Conservation (phyloP, 2,329 filamentous ascomycete species). For the Neofusicoccum sp. region DNA sequence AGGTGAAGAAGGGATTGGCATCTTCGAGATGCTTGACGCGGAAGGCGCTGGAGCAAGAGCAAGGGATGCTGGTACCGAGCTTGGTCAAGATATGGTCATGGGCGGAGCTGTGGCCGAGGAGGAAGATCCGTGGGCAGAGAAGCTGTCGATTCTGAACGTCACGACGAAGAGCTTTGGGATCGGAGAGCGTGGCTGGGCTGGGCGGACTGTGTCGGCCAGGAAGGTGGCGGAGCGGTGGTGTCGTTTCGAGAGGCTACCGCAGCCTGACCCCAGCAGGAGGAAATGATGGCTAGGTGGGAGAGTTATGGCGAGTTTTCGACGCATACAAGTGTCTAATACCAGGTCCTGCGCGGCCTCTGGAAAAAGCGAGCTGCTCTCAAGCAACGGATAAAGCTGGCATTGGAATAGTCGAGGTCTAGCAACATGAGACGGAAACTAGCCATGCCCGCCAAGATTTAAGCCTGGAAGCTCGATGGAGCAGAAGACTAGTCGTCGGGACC, state of each 20-base stretch:
- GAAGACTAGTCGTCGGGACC: too few species aligned
- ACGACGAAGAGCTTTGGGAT: slow-evolving; percentile 42
- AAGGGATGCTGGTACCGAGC: slow-evolving; percentile 52
- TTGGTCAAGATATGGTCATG: slow-evolving; percentile 22
- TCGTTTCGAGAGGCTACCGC: slow-evolving; percentile 24
- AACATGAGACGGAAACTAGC: neutral
- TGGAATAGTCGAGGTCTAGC: too few species aligned
- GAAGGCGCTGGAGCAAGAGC: slow-evolving; percentile 48
- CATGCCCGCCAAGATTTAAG: too few species aligned
- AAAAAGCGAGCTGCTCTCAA: neutral
- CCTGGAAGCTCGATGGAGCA: too few species aligned
- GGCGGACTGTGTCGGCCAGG: slow-evolving; percentile 45
- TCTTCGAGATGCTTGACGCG: slow-evolving; percentile 50
- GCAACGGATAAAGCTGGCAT: too few species aligned
- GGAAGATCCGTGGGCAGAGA: slow-evolving; percentile 44
- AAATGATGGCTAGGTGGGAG: neutral
- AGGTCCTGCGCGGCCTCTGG: too few species aligned
- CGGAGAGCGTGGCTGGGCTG: slow-evolving; percentile 46
- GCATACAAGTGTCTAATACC: too few species aligned
- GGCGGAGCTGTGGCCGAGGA: slow-evolving; percentile 10
- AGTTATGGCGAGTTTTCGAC: neutral
- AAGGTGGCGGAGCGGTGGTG: slow-evolving; percentile 48
- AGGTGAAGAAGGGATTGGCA: slow-evolving; percentile 36
- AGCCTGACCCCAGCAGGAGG: neutral
- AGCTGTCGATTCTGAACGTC: slow-evolving; percentile 48